phyloP scores from a whole-genome alignment of 164 flowering plant species.

The Saururus chinensis region DNA sequence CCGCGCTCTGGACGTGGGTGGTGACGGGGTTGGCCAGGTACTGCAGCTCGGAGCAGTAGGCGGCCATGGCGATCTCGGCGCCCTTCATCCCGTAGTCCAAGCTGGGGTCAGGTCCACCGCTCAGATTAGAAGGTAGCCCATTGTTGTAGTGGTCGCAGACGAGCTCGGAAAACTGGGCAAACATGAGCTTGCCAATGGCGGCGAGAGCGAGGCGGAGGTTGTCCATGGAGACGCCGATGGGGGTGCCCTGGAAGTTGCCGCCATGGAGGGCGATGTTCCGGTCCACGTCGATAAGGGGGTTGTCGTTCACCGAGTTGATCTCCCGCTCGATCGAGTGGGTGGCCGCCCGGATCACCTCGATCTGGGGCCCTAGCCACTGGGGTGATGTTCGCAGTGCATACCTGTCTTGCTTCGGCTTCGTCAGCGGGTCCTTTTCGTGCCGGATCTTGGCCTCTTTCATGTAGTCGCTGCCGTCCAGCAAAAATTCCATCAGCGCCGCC shows the following conservation, averaged over 20 bases:
- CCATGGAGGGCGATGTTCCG: slow-evolving; percentile 17
- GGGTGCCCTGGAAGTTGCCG: slow-evolving; percentile 18
- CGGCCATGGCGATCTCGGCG: slow-evolving; percentile 19
- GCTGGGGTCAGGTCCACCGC: slow-evolving; percentile 22
- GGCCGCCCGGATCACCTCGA: slow-evolving; percentile 28
- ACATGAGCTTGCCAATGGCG: slow-evolving; percentile 23
- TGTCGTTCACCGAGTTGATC: slow-evolving; percentile 20
- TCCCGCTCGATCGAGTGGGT: slow-evolving; percentile 30
- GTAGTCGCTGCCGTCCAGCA: slow-evolving; percentile 22
- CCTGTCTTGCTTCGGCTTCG: slow-evolving; percentile 35
- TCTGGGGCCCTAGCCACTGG: slow-evolving; percentile 22
- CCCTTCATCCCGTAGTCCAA: slow-evolving; percentile 15
- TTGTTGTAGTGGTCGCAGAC: slow-evolving; percentile 26
- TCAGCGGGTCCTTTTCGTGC: slow-evolving; percentile 25
- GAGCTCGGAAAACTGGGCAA: slow-evolving; percentile 17
- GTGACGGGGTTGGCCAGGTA: slow-evolving; percentile 20
- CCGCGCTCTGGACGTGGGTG: slow-evolving; percentile 15
- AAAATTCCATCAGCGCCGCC: slow-evolving; percentile 23
- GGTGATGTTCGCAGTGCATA: slow-evolving; percentile 29
- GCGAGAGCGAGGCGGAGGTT: slow-evolving; percentile 25
- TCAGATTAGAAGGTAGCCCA: slow-evolving; percentile 22
- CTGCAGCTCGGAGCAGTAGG: slow-evolving; percentile 17
- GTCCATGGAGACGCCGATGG: slow-evolving; percentile 30
- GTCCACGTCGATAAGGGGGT: slow-evolving; percentile 18
- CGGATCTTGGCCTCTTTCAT: slow-evolving; percentile 18